Percentiles rank a stretch among this genome's conserved stretches.
Evolutionary conservation across 129 eudicot genomes (phyloP).

Genomic region (Apium graveolens): DNA sequence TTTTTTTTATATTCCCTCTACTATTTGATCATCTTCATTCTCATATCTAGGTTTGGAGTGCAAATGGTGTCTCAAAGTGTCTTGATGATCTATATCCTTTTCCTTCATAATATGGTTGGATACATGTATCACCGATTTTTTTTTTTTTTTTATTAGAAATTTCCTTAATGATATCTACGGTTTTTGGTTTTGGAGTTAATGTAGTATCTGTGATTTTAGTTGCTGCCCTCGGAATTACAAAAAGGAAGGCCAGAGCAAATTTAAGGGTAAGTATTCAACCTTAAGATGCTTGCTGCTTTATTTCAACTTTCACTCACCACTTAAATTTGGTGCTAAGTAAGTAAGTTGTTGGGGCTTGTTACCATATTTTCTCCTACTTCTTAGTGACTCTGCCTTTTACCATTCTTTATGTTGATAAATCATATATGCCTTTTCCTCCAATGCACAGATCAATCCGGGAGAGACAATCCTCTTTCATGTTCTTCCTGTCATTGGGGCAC

Average conservation of each 20-base stretch:
- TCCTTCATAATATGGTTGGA: too few relatives aligned
- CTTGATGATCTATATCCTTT: constrained; percentile 77
- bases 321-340: too few relatives aligned
- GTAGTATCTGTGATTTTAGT: constrained; percentile 35
- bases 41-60: constrained; percentile 74
- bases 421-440: not conserved
- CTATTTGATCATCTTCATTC: too few relatives aligned
- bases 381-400: not conserved
- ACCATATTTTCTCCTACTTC: too few relatives aligned
- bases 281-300: not conserved
- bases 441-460: constrained; percentile 34
- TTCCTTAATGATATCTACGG: constrained; percentile 42
- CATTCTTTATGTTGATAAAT: not conserved
- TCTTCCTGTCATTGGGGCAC: constrained; percentile 55
- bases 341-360: not conserved
- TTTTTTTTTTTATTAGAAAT: too few relatives aligned
- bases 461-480: constrained; percentile 40
- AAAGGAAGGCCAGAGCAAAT: constrained; percentile 29
- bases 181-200: constrained; percentile 64
- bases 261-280: constrained; percentile 34
- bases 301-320: not conserved
- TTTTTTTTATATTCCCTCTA: too few relatives aligned
- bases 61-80: constrained; percentile 56
- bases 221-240: constrained; percentile 24
- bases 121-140: too few relatives aligned